phyloP scores from a whole-genome alignment of 2,329 filamentous ascomycete species.

The Neoascochyta sp. region DNA sequence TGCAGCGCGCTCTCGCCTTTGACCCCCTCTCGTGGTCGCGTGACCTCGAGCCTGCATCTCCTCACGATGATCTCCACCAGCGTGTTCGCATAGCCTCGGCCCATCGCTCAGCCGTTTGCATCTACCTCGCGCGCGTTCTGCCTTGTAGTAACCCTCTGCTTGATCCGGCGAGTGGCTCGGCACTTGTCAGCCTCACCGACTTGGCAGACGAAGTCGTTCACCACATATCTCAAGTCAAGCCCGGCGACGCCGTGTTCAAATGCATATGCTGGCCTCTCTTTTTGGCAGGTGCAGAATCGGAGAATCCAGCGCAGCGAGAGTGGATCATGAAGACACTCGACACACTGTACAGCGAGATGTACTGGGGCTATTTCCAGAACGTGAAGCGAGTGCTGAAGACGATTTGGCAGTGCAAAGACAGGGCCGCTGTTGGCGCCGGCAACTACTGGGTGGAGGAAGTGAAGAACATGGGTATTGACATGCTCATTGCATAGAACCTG shows the following conservation, averaged over 20 bases:
- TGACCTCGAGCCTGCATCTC: conserved; percentile 31
- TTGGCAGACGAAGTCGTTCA: conserved; percentile 51
- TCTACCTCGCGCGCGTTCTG: conserved; percentile 35
- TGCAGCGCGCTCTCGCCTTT: conserved; percentile 29
- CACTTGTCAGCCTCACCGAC: conserved; percentile 27
- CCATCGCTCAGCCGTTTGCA: conserved; percentile 41
- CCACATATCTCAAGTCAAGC: conserved; percentile 50
- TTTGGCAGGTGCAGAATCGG: conserved; percentile 55
- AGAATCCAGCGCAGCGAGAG: conserved; percentile 45
- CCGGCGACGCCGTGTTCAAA: conserved; percentile 54
- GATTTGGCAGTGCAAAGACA: conserved; percentile 35
- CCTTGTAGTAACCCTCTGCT: conserved; percentile 37
- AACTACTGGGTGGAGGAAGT: conserved; percentile 37
- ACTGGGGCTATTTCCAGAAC: conserved; percentile 39
- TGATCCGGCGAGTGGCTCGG: conserved; percentile 39
- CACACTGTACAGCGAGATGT: conserved; percentile 33
- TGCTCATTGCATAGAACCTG: conserved; percentile 37
- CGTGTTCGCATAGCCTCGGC: conserved; percentile 38
- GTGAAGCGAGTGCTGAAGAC: conserved; percentile 33
- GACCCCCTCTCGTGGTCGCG: conserved; percentile 32
- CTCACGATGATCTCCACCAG: conserved; percentile 31
- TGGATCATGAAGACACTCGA: conserved; percentile 51
- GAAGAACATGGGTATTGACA: conserved; percentile 29
- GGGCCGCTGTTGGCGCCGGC: conserved; percentile 15
- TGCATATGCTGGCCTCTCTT: conserved; percentile 60